Percentiles rank a stretch among this genome's conserved stretches.
Evolutionary conservation across 352 stramenopile species (phyloP).

Genomic region (Plasmopara halstedii): DNA sequence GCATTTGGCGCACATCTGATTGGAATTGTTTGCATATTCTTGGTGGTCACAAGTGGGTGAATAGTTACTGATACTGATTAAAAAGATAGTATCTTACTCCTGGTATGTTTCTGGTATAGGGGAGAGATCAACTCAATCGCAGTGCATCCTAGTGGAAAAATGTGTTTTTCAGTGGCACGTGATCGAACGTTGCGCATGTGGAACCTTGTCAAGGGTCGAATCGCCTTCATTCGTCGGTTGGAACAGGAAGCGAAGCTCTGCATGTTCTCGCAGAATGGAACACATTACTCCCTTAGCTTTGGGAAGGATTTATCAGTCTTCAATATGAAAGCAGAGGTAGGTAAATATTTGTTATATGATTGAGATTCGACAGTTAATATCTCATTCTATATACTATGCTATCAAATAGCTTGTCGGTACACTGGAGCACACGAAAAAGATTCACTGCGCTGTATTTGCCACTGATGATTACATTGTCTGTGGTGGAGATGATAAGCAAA

Average conservation of each 20-base stretch:
- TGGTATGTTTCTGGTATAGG: conserved; percentile 21
- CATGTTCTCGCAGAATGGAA: conserved; percentile 66
- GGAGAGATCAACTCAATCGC: conserved; percentile 77
- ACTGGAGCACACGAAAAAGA: conserved; percentile 64
- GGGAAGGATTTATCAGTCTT: conserved; percentile 73
- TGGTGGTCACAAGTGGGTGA: conserved; percentile 71
- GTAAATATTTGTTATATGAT: neutral
- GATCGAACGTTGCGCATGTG: conserved; percentile 86
- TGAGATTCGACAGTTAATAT: too few species aligned
- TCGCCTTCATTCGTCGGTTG: conserved; percentile 80
- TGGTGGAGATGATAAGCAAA: conserved; percentile 68
- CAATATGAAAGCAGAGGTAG: conserved; percentile 68
- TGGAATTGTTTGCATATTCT: conserved; percentile 88
- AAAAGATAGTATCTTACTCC: neutral
- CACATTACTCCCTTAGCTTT: conserved; percentile 64
- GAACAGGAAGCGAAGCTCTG: conserved; percentile 75
- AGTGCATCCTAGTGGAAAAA: conserved; percentile 82
- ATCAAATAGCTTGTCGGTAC: conserved; percentile 42
- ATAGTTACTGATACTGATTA: neutral
- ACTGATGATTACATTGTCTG: conserved; percentile 72
- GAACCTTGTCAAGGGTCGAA: conserved; percentile 86
- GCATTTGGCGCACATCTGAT: conserved; percentile 85
- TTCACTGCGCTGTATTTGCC: conserved; percentile 66
- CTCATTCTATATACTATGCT: neutral
- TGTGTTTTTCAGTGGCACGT: conserved; percentile 78